These are phyloP conservation scores for Lithospermum erythrorhizon DNA, from an alignment of 257 asterid genomes.

Conservation along the genomic window DNA sequence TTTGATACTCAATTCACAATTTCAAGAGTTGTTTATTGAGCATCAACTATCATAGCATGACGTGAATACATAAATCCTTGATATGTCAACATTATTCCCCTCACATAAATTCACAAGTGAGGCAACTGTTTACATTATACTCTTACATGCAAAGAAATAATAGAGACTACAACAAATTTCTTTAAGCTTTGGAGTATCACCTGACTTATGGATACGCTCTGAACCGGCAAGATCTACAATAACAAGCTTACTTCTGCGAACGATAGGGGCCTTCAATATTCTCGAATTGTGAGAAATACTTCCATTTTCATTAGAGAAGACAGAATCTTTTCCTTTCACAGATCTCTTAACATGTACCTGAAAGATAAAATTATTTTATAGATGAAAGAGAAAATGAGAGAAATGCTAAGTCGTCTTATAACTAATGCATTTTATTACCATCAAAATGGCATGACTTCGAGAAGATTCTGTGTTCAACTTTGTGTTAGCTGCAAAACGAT, in stretches of 20 bases:
- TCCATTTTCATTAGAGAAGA: conserved; percentile 43
- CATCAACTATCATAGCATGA: no score
- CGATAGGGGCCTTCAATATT: conserved; percentile 52
- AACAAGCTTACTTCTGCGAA: conserved; percentile 71
- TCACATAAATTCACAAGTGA: no score
- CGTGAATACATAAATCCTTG: no score
- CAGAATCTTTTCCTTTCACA: conserved; percentile 50
- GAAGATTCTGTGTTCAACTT: conserved; percentile 87
- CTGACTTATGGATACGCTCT: conserved; percentile 77
- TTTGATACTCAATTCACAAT: no score
- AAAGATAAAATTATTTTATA: conserved; percentile 2
- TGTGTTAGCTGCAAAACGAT: conserved; percentile 79
- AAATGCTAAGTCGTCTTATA: conserved; percentile 2
- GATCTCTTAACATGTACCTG: conserved; percentile 69
- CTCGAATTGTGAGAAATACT: conserved; percentile 35
- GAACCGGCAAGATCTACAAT: conserved; percentile 96
- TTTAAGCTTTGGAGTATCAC: conserved; percentile 21
- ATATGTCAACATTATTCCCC: no score
- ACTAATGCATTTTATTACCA: conserved; percentile 31
- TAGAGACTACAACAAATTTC: not conserved
- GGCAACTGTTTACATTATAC: no score
- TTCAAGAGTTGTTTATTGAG: no score
- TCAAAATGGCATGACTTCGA: conserved; percentile 84
- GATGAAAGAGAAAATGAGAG: conserved; percentile 3
- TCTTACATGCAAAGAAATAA: not conserved